These are phyloP conservation scores for Penicillium canescens DNA, from an alignment of 495 filamentous ascomycete genomes.

Conservation along the genomic window DNA sequence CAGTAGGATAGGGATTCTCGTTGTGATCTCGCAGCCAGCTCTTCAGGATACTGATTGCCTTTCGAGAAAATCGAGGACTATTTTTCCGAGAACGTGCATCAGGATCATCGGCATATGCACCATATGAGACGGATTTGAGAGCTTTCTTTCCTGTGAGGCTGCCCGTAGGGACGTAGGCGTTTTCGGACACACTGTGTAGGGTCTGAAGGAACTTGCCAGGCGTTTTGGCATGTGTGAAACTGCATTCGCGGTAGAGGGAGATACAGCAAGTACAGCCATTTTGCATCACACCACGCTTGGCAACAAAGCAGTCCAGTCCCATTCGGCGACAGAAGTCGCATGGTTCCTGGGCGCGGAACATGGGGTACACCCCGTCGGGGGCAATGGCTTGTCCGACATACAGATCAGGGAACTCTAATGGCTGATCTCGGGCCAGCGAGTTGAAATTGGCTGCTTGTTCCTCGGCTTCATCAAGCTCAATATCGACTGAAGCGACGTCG, in stretches of 20 bases:
- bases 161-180: constrained; percentile 38
- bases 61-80: constrained; percentile 68
- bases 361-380: constrained; percentile 45
- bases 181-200: constrained; percentile 51
- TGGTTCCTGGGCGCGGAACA: constrained; percentile 51
- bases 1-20: constrained; percentile 78
- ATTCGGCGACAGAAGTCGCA: constrained; percentile 72
- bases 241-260: constrained; percentile 72
- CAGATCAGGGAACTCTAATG: constrained; percentile 35
- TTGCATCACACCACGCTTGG: constrained; percentile 65
- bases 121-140: constrained; percentile 42
- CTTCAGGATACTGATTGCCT: constrained; percentile 72
- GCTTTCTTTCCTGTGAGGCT: constrained; percentile 39
- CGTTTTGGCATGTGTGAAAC: constrained; percentile 57
- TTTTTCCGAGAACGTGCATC: constrained; percentile 51
- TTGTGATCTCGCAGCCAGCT: constrained; percentile 74
- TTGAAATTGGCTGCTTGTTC: constrained; percentile 35
- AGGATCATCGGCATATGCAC: constrained; percentile 33
- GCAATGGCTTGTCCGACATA: constrained; percentile 25
- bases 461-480: constrained; percentile 39
- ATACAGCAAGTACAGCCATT: constrained; percentile 77
- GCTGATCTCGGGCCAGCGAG: constrained; percentile 38
- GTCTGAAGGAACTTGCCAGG: constrained; percentile 51
- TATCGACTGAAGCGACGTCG: constrained; percentile 43
- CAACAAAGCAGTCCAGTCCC: constrained; percentile 74